A percentile compares a stretch with the other conserved stretches of the same genome.
phyloP scores from a whole-genome alignment of 768 basidiomycete genomes.

The Clathrus columnatus region DNA sequence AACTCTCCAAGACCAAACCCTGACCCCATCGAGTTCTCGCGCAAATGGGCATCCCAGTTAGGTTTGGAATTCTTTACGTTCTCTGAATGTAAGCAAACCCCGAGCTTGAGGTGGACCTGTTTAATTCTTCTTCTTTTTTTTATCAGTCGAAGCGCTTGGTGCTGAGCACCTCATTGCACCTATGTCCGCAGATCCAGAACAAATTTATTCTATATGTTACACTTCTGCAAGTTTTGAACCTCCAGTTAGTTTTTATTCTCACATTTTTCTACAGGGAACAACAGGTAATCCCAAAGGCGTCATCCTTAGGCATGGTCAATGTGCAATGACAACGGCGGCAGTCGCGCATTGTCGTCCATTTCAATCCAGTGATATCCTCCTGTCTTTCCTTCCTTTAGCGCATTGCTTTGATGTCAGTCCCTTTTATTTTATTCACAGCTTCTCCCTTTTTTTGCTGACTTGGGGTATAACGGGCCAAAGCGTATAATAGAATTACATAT shows the following conservation, averaged over 20 bases:
- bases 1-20: constrained; percentile 12
- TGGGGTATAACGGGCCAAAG: too few species aligned
- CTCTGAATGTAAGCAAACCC: constrained; percentile 47
- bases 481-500: constrained; percentile 46
- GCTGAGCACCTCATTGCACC: constrained; percentile 53
- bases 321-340: constrained; percentile 49
- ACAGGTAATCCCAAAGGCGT: constrained; percentile 85
- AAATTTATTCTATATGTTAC: constrained; percentile 84
- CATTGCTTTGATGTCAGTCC: constrained; percentile 75
- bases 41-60: constrained; percentile 59
- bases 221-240: constrained; percentile 86
- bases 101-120: neutral
- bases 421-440: constrained; percentile 1
- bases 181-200: constrained; percentile 48
- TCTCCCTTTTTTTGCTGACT: neutral
- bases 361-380: too few species aligned
- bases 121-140: too few species aligned
- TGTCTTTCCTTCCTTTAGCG: constrained; percentile 80
- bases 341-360: constrained; percentile 54
- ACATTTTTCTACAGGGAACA: constrained; percentile 47
- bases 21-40: constrained; percentile 46
- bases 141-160: constrained; percentile 66
- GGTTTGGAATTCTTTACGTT: constrained; percentile 58
- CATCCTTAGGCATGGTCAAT: constrained; percentile 61
- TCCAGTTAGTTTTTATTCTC: neutral